phyloP scores from a whole-genome alignment of 2,329 filamentous ascomycete species.

The Madurella fahalii region DNA sequence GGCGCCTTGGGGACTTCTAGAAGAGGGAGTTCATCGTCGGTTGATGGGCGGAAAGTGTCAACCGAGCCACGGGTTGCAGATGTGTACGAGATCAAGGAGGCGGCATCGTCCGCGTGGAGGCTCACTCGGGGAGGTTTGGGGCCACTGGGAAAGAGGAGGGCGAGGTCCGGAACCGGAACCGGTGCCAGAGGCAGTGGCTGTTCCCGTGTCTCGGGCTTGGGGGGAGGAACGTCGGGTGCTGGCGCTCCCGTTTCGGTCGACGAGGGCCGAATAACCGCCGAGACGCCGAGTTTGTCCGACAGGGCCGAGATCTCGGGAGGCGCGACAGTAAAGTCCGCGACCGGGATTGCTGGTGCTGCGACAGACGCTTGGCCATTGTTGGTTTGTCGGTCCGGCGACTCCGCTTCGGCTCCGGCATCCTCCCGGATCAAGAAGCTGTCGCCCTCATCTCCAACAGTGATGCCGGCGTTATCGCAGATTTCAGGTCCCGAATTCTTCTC shows the following conservation, averaged over 20 bases:
- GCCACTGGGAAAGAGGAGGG: neutral
- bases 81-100: conserved; percentile 1
- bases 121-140: conserved; percentile 5
- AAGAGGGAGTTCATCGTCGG: neutral
- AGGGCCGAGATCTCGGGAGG: neutral
- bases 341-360: conserved; percentile 9
- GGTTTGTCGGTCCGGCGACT: conserved; percentile 1
- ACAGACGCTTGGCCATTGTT: neutral
- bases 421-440: neutral
- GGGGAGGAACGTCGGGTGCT: neutral
- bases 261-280: neutral
- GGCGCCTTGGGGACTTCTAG: neutral
- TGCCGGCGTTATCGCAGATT: neutral
- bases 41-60: conserved; percentile 10
- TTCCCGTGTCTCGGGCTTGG: neutral
- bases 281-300: no score
- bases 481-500: neutral
- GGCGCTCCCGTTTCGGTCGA: neutral
- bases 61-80: conserved; percentile 15
- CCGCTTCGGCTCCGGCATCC: conserved; percentile 6
- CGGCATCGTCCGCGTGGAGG: neutral
- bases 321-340: neutral
- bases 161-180: neutral
- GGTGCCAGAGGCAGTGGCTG: neutral
- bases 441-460: neutral